Percentiles rank a stretch among this genome's conserved stretches.
phyloP scores from a whole-genome alignment of 1,284 basidiomycete genomes.

The Marasmius oreades region DNA sequence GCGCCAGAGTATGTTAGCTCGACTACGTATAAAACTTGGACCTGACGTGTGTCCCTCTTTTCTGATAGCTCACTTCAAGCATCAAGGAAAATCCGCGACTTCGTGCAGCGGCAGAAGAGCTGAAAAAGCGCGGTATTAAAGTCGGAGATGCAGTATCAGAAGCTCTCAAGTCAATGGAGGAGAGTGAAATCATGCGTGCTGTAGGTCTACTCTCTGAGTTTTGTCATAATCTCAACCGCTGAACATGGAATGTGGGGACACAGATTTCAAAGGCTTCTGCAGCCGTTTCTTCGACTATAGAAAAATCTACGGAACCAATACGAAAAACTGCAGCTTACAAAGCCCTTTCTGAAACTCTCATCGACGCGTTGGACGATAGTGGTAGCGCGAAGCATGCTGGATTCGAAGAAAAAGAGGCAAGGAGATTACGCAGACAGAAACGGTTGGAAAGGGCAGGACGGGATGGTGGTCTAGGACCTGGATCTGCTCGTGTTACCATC shows the following conservation, averaged over 20 bases:
- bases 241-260: conserved; percentile 4
- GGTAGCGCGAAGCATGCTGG: conserved; percentile 90
- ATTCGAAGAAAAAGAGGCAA: conserved; percentile 89
- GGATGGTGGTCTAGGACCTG: conserved; percentile 47
- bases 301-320: conserved; percentile 86
- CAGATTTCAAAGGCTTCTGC: conserved; percentile 79
- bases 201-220: conserved; percentile 47
- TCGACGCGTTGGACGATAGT: conserved; percentile 93
- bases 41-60: conserved; percentile 4
- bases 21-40: neutral
- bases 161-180: conserved; percentile 89
- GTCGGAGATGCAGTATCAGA: conserved; percentile 92
- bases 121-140: conserved; percentile 86
- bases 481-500: conserved; percentile 49
- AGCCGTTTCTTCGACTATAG: conserved; percentile 76
- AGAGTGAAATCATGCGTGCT: conserved; percentile 87
- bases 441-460: conserved; percentile 83
- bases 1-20: conserved; percentile 71
- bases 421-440: conserved; percentile 70
- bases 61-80: conserved; percentile 78
- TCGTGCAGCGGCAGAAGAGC: conserved; percentile 87
- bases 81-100: conserved; percentile 96
- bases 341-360: conserved; percentile 81
- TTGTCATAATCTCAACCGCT: neutral
- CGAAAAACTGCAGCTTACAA: conserved; percentile 96